A percentile compares a stretch with the other conserved stretches of the same genome.
Conservation (phyloP, 345 rosid species). For the Syzygium aqueum region DNA sequence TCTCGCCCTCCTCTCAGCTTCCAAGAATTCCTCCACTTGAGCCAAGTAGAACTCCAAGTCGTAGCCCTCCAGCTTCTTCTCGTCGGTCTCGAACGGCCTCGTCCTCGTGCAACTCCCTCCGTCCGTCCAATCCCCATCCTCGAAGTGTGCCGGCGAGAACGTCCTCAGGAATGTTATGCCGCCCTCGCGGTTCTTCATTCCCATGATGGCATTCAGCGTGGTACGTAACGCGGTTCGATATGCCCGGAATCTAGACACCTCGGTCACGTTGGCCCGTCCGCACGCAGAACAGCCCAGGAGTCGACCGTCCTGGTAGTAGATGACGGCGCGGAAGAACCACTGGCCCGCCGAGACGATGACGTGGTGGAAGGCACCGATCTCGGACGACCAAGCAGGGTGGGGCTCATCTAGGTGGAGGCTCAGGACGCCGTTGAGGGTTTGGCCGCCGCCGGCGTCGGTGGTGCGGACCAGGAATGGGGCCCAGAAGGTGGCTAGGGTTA, state of each 20-base stretch:
- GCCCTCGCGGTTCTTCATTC: conserved; percentile 24
- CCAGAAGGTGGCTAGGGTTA: conserved; percentile 40
- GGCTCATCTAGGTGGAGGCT: conserved; percentile 39
- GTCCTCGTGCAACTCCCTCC: conserved; percentile 65
- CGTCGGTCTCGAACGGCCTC: conserved; percentile 29
- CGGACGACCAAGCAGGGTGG: conserved; percentile 32
- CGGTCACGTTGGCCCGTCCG: conserved; percentile 15
- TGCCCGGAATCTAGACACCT: conserved; percentile 25
- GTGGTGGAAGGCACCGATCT: conserved; percentile 30
- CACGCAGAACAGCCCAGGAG: conserved; percentile 32
- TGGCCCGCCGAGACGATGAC: conserved; percentile 48
- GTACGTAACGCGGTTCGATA: conserved; percentile 57
- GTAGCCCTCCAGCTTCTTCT: conserved; percentile 35
- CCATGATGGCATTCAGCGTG: conserved; percentile 30
- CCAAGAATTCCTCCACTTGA: conserved; percentile 29
- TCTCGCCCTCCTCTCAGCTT: conserved; percentile 31
- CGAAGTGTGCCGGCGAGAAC: conserved; percentile 53
- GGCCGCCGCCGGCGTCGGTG: conserved; percentile 25
- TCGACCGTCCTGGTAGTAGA: conserved; percentile 19
- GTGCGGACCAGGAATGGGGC: conserved; percentile 47
- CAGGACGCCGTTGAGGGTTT: conserved; percentile 24
- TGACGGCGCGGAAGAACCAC: conserved; percentile 44
- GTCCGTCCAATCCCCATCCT: conserved; percentile 54
- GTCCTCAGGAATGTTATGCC: conserved; percentile 33
- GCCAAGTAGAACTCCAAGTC: conserved; percentile 29